phyloP scores from a whole-genome alignment of 192 early-diverging fungal genomes.

The Neocallimastix lanati region DNA sequence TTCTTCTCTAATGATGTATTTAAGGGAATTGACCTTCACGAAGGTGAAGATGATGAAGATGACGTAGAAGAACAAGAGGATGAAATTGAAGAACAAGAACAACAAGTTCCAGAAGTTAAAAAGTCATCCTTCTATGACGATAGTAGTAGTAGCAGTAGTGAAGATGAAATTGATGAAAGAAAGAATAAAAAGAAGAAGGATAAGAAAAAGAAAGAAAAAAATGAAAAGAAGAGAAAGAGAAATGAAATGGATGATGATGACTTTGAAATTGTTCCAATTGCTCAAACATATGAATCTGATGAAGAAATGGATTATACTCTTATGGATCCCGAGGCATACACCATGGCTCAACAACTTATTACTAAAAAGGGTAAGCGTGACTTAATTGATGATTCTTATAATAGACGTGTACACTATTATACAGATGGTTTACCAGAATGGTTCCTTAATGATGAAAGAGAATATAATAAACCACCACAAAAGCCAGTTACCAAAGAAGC shows the following conservation, averaged over 20 bases:
- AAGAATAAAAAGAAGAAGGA: constrained; percentile 12
- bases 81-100: neutral
- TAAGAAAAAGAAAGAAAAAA: constrained; percentile 6
- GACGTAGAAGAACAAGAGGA: neutral
- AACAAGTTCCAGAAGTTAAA: constrained; percentile 2
- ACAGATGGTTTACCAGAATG: constrained; percentile 69
- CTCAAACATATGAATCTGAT: neutral
- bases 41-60: constrained; percentile 11
- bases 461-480: constrained; percentile 71
- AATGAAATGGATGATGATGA: constrained; percentile 23
- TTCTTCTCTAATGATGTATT: constrained; percentile 95
- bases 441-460: constrained; percentile 82
- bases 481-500: constrained; percentile 96
- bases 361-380: constrained; percentile 59
- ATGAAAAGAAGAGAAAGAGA: constrained; percentile 29
- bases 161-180: neutral
- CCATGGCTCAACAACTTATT: constrained; percentile 64
- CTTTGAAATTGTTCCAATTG: constrained; percentile 21
- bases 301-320: constrained; percentile 5
- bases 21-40: constrained; percentile 30
- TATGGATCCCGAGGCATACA: constrained; percentile 56
- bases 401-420: constrained; percentile 74
- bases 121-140: neutral
- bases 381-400: constrained; percentile 81
- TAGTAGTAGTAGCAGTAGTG: neutral